Conservation (phyloP, 768 basidiomycete genomes). For the Rhizopogon vesiculosus region DNA sequence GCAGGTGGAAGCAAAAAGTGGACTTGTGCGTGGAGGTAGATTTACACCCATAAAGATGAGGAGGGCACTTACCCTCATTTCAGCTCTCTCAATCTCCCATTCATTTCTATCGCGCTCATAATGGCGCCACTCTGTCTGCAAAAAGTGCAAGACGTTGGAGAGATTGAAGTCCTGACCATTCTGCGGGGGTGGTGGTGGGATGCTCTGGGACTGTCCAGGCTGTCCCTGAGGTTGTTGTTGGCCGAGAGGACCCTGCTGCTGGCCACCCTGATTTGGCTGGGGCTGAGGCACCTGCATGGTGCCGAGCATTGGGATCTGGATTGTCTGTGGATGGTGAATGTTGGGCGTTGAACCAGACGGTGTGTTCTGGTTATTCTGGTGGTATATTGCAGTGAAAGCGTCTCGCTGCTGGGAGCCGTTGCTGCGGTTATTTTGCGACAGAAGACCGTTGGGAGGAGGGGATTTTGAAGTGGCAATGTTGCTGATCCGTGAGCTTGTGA, state of each 20-base stretch:
- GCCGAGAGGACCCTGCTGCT: slow-evolving; percentile 34
- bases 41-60: background rate
- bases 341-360: slow-evolving; percentile 18
- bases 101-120: slow-evolving; percentile 99
- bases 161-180: slow-evolving; percentile 91
- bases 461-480: slow-evolving; percentile 23
- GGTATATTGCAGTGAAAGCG: slow-evolving; percentile 24
- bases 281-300: slow-evolving; percentile 61
- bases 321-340: slow-evolving; percentile 36
- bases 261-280: slow-evolving; percentile 38
- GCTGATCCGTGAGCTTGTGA: slow-evolving; percentile 28
- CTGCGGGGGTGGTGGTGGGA: slow-evolving; percentile 75
- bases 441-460: slow-evolving; percentile 16
- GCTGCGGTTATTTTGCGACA: slow-evolving; percentile 15
- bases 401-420: slow-evolving; percentile 25
- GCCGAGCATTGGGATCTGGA: slow-evolving; percentile 68
- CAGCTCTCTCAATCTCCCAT: slow-evolving; percentile 99
- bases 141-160: slow-evolving; percentile 91
- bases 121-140: slow-evolving; percentile 96
- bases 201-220: slow-evolving; percentile 47
- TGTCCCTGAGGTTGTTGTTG: slow-evolving; percentile 49
- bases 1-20: background rate
- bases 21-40: background rate
- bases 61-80: slow-evolving; percentile 81
- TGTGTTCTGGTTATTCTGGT: slow-evolving; percentile 22